Base-by-base conservation (phyloP, 768 basidiomycete species). In the Boletus vermiculosoides region DNA sequence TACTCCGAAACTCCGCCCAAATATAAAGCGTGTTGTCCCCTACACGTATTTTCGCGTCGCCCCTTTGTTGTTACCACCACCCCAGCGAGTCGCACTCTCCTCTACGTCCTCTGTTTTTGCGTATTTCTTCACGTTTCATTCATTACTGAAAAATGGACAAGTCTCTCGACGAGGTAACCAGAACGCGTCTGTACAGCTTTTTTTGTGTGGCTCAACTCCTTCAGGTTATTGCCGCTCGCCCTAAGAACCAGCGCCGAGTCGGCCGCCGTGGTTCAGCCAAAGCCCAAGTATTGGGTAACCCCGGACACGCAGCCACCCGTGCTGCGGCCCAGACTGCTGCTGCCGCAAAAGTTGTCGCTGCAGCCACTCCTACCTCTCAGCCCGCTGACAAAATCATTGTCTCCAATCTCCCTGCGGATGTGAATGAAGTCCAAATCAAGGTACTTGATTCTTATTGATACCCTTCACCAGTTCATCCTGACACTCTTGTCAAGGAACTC, bases 351-450 rank as follows among this genome's bases (percentile, higher is more conserved):
- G 68, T 78, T 36, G 77, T 78, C 34, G 67, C 73, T 8, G 64
- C 80, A 12, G 59, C 79, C 23, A 63, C 73, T 20, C 73, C 80
- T 46, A 69, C 78, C 7, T 54, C 71, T 36, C 71, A 70, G 18
- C 56, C 71, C 1, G 80, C 92, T 2, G 87, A 91, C 71, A 98
- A 98, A 78, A 95, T 98, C 63, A 92, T 98, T 65, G 92, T 99
- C 53, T 93, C 91, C 61, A 95, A 95, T 72, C 85, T 99, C 45
- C 96, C 96, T 33, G 69, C 73, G 8, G 96, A 99, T 68, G 96
- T 99, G 52, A 96, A 93, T 63, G 95, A 98, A 71, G 76, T 80
- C 18, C 93, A 97, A 74, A 85, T 99, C 74, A 92, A 90, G 84
- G 97, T 98, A 59, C 59, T 83, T 77, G 3, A 34, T 28, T 36